A percentile compares a stretch with the other conserved stretches of the same genome.
Conservation (phyloP, 306 rosid species). For the Abrus precatorius region DNA sequence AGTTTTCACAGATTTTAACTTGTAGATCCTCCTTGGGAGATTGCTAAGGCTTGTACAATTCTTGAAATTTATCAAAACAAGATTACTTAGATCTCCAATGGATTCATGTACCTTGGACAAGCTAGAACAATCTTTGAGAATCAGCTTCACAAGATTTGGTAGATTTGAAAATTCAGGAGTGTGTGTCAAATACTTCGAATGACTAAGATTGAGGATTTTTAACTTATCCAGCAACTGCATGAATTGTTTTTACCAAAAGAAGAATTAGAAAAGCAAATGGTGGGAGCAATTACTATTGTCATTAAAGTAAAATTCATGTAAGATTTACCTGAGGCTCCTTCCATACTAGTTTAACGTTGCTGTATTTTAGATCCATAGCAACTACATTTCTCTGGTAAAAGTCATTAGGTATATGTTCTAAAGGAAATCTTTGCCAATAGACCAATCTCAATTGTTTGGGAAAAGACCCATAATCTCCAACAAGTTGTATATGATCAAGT, state of each 20-base stretch:
- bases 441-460: constrained; percentile 40
- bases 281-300: too few relatives aligned
- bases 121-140: background rate
- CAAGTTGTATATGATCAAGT: too few relatives aligned
- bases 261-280: too few relatives aligned
- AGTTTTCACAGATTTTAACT: background rate
- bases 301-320: too few relatives aligned
- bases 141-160: background rate
- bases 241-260: too few relatives aligned
- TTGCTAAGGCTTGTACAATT: background rate
- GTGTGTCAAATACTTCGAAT: background rate
- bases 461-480: constrained; percentile 39
- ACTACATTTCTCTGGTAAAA: constrained; percentile 28
- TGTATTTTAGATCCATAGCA: constrained; percentile 42
- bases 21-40: background rate
- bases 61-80: too few relatives aligned
- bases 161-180: background rate
- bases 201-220: background rate
- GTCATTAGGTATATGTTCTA: constrained; percentile 33
- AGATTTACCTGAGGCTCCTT: constrained; percentile 46
- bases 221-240: too few relatives aligned
- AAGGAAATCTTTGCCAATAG: constrained; percentile 50
- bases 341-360: constrained; percentile 47
- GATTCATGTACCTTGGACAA: background rate
- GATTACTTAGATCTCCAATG: background rate